Base-by-base conservation (phyloP, 805 yeast genomes). In the Myxozyma mucilagina region DNA sequence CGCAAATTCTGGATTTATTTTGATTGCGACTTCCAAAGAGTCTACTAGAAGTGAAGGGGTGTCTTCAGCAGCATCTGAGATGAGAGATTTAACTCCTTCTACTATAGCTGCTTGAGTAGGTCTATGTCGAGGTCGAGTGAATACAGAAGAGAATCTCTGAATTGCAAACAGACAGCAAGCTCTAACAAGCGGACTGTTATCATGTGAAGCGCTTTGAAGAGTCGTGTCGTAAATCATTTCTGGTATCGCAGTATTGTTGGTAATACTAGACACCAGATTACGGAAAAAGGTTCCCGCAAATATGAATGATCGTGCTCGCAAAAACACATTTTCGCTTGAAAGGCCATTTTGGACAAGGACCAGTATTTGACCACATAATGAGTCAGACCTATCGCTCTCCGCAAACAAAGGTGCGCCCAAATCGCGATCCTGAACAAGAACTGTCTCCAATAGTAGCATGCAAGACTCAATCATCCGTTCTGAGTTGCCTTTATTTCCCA, bases 1-100 rank as follows among this genome's bases (percentile, higher is more conserved):
- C 2, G 78, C 74, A 1, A 69, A 63, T 8, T 66, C 68, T 53
- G 76, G 77, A 61, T 80, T 77, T 8, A 87, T 77, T 51, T 79
- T 77, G 43, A 88, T 80, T 0, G 85, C 82, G 2, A 80, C 78
- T 0, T 85, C 78, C n/a, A 89, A 73, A 0, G 87, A 81, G 70
- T 91, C 97, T 11, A 89, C 79, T 45, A 92, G 73, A 50, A 87
- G 79, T 1, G 91, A 82, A 39, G 88, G 84, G 0, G 96, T 82
- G 68, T 92, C 98, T 49, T 90, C 97, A 48, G 85, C 88, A 0
- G 94, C 82, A 0, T 83, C 87, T 1, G 79, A 81, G 2, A 81
- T 70, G 9, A 93, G 72, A 1, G 79, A 71, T 2, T 72, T 69
- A 10, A 85, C 78, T 0, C 83, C 64, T 0, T 65, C 49, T 41